A percentile compares a stretch with the other conserved stretches of the same genome.
Conservation (phyloP, 2,329 filamentous ascomycete species). For the Pseudocercospora musae region DNA sequence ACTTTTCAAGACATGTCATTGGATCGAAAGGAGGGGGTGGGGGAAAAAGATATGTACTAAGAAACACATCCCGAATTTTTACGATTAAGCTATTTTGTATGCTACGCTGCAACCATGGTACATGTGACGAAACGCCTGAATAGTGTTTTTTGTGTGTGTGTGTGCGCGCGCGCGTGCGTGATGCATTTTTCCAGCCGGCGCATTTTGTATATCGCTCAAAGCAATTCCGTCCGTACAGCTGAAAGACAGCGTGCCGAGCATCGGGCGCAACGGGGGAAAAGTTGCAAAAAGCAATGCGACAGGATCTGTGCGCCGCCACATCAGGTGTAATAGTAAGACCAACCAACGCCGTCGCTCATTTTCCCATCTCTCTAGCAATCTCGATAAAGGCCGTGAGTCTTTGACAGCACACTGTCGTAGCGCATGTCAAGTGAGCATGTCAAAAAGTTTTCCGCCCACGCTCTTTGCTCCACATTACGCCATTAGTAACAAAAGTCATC, state of each 20-base stretch:
- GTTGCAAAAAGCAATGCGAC: not conserved
- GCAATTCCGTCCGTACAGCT: not conserved
- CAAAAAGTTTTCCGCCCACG: not conserved
- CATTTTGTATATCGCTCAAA: not conserved
- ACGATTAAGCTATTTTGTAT: not conserved
- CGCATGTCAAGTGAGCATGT: not conserved
- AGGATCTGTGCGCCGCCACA: not conserved
- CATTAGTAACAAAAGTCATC: not conserved
- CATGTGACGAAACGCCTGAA: not conserved
- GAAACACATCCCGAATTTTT: not conserved
- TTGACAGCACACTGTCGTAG: not conserved
- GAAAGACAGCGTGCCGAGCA: not conserved
- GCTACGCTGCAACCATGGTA: not conserved
- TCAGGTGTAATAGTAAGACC: not conserved
- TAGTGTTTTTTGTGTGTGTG: too few species aligned
- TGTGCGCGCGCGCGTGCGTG: not conserved
- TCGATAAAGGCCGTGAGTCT: not conserved
- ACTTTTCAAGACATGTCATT: not conserved
- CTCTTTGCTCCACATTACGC: not conserved
- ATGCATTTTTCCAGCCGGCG: not conserved
- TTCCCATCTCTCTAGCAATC: not conserved
- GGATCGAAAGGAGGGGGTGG: too few species aligned
- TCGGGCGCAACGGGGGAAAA: too few species aligned
- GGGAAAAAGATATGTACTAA: not conserved
- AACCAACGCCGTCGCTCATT: conserved; percentile 2